phyloP scores from a whole-genome alignment of 768 basidiomycete species.

The Rhodocollybia butyracea region DNA sequence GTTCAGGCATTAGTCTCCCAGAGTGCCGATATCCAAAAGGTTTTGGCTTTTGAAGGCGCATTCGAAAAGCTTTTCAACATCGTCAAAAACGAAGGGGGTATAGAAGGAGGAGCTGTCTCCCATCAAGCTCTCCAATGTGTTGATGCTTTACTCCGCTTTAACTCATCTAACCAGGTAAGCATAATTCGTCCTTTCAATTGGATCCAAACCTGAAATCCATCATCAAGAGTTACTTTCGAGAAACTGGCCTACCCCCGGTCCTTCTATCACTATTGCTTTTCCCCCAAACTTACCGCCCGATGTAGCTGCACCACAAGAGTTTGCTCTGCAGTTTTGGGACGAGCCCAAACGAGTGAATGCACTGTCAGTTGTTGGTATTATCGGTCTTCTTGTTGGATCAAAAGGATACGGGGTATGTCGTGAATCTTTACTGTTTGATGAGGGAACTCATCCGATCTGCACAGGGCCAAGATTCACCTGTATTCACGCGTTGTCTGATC shows the following conservation, averaged over 20 bases:
- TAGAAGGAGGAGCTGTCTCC: conserved; percentile 86
- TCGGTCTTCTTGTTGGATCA: conserved; percentile 80
- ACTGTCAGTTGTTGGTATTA: conserved; percentile 73
- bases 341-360: conserved; percentile 84
- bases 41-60: conserved; percentile 93
- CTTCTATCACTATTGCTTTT: conserved; percentile 70
- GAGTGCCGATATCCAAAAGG: conserved; percentile 93
- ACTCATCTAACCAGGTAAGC: conserved; percentile 89
- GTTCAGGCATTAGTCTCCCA: conserved; percentile 79
- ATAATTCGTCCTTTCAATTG: neutral
- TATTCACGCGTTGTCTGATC: conserved; percentile 73
- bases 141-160: conserved; percentile 86
- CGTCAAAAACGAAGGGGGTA: conserved; percentile 82
- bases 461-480: conserved; percentile 54
- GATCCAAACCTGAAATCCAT: conserved; percentile 16
- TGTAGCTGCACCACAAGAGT: conserved; percentile 74
- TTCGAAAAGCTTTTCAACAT: conserved; percentile 95
- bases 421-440: conserved; percentile 1
- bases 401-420: conserved; percentile 61
- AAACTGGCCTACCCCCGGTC: conserved; percentile 70
- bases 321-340: conserved; percentile 96
- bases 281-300: conserved; percentile 59
- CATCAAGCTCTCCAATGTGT: conserved; percentile 85
- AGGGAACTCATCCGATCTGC: conserved; percentile 4
- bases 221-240: conserved; percentile 90